Evolutionary conservation across 768 basidiomycete species (phyloP).

Genomic region (Mycena vitilis): DNA sequence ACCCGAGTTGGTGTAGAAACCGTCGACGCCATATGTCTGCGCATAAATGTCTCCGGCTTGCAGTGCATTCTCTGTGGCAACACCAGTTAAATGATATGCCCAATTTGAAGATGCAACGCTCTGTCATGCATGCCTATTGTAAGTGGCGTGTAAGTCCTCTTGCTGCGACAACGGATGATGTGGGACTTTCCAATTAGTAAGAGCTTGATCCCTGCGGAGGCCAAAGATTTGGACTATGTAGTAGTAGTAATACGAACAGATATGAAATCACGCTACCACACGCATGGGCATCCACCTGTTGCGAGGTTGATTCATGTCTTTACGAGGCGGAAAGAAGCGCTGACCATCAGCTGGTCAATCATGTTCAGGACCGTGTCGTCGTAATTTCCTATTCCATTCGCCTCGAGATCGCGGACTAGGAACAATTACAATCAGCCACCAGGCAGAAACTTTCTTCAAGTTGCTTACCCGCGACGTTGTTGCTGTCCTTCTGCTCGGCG

Average conservation of each 20-base stretch:
- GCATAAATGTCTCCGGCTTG: slow-evolving; percentile 49
- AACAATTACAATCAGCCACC: not conserved
- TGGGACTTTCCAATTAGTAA: slow-evolving; percentile 33
- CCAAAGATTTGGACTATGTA: not conserved
- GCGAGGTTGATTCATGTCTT: not conserved
- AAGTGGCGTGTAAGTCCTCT: not conserved
- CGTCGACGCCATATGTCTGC: slow-evolving; percentile 43
- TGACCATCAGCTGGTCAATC: slow-evolving; percentile 52
- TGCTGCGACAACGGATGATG: no score
- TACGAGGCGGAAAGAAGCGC: not conserved
- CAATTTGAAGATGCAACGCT: not conserved
- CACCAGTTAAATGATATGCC: slow-evolving; percentile 26
- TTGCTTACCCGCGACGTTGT: slow-evolving; percentile 39
- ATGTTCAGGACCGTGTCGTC: slow-evolving; percentile 49
- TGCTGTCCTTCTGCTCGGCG: slow-evolving; percentile 41
- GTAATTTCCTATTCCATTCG: slow-evolving; percentile 48
- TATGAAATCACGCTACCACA: slow-evolving; percentile 41
- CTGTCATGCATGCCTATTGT: slow-evolving; percentile 39
- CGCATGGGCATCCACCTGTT: slow-evolving; percentile 45
- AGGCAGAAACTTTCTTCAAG: no score
- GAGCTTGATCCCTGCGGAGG: slow-evolving; percentile 36
- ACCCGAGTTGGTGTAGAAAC: slow-evolving; percentile 47
- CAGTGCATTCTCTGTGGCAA: slow-evolving; percentile 48
- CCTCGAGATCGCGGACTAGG: slow-evolving; percentile 48
- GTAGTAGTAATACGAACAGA: no score